Conservation (phyloP, 2,329 filamentous ascomycete genomes). For the Akanthomyces lecanii region DNA sequence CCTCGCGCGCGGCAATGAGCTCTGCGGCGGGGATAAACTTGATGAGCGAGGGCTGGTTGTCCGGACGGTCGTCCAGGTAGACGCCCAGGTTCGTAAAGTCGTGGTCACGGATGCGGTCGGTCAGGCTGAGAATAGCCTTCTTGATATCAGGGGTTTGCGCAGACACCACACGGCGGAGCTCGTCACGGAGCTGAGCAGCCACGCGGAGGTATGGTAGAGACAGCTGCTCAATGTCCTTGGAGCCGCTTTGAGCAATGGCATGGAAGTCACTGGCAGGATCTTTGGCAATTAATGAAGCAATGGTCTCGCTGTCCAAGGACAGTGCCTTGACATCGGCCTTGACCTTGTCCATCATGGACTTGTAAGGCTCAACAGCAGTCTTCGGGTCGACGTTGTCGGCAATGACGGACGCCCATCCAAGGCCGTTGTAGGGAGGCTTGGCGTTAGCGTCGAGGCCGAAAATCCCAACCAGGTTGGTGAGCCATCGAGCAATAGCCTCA, state of each 20-base stretch:
- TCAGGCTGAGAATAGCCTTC: conserved; percentile 70
- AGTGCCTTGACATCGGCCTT: conserved; percentile 43
- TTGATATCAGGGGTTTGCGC: conserved; percentile 47
- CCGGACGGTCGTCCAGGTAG: conserved; percentile 79
- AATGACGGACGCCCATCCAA: conserved; percentile 50
- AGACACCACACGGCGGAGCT: conserved; percentile 53
- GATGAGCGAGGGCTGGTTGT: conserved; percentile 66
- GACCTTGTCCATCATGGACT: conserved; percentile 41
- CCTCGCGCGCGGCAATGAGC: conserved; percentile 54
- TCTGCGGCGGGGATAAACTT: conserved; percentile 57
- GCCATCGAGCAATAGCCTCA: conserved; percentile 64
- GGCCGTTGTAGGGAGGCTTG: conserved; percentile 49
- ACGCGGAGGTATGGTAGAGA: conserved; percentile 53
- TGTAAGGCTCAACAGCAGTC: conserved; percentile 45
- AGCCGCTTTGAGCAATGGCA: conserved; percentile 40
- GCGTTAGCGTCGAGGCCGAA: conserved; percentile 72
- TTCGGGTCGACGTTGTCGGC: conserved; percentile 40
- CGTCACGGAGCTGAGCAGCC: conserved; percentile 55
- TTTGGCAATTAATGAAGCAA: conserved; percentile 40
- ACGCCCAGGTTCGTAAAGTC: conserved; percentile 79
- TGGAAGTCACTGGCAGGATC: conserved; percentile 46
- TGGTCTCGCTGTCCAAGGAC: conserved; percentile 44
- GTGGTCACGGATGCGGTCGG: conserved; percentile 74
- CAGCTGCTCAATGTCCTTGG: conserved; percentile 49
- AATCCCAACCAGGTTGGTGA: conserved; percentile 78